A percentile compares a stretch with the other conserved stretches of the same genome.
phyloP scores from a whole-genome alignment of 495 filamentous ascomycete genomes.

The Apodospora peruviana region DNA sequence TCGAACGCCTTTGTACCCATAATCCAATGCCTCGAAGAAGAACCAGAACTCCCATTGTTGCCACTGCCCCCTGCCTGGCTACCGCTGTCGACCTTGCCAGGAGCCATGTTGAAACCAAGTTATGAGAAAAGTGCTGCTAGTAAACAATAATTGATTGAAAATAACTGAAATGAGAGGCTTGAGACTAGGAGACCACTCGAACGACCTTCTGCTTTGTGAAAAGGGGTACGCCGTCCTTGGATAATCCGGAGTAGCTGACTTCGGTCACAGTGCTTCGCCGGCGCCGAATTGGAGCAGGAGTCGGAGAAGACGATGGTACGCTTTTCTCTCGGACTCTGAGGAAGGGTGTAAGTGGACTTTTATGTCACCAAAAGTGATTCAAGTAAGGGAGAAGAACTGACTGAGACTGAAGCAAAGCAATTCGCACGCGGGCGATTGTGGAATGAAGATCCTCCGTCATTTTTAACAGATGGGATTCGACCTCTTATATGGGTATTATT shows the following conservation, averaged over 20 bases:
- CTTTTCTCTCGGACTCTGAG: slow-evolving; percentile 20
- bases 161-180: background rate
- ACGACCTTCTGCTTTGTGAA: slow-evolving; percentile 28
- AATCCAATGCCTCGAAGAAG: slow-evolving; percentile 20
- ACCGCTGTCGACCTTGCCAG: slow-evolving; percentile 10
- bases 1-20: slow-evolving; percentile 39
- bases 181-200: slow-evolving; percentile 14
- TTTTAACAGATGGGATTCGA: slow-evolving; percentile 1
- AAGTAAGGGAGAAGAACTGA: slow-evolving; percentile 11
- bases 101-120: background rate
- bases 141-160: too few relatives aligned
- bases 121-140: too few relatives aligned
- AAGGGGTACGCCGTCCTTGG: slow-evolving; percentile 21
- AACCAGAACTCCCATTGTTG: background rate
- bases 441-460: slow-evolving; percentile 23
- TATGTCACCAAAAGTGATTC: background rate
- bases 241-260: too few relatives aligned
- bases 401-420: slow-evolving; percentile 29
- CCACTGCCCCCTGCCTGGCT: background rate
- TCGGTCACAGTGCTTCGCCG: slow-evolving; percentile 21
- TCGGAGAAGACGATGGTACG: slow-evolving; percentile 2
- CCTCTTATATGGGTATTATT: background rate
- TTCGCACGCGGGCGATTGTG: slow-evolving; percentile 25
- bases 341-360: background rate
- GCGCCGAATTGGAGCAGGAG: slow-evolving; percentile 13